A percentile compares a stretch with the other conserved stretches of the same genome.
These are phyloP conservation scores for Draba incana DNA, from an alignment of 345 rosid genomes.

Conservation along the genomic window DNA sequence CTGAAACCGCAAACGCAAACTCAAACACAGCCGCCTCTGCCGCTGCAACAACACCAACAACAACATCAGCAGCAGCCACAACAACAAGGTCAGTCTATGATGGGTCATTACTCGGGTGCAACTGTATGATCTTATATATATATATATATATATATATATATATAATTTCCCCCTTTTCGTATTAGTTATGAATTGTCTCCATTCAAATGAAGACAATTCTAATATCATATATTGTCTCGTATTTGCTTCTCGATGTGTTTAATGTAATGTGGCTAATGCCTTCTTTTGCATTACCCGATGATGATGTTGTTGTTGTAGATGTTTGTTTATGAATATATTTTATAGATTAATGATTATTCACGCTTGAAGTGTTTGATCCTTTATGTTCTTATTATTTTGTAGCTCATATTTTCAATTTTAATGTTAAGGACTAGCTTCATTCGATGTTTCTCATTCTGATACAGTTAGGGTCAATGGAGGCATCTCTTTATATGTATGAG, in stretches of 20 bases:
- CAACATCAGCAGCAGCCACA: constrained; percentile 33
- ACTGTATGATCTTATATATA: constrained; percentile 27
- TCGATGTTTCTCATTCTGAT: neutral
- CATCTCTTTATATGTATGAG: neutral
- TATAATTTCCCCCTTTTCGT: neutral
- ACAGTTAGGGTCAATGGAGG: constrained; percentile 27
- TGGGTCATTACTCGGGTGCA: constrained; percentile 43
- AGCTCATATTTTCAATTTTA: neutral
- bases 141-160: no score
- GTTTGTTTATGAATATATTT: constrained; percentile 25
- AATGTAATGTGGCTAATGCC: constrained; percentile 7
- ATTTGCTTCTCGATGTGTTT: constrained; percentile 24
- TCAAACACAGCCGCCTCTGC: constrained; percentile 31
- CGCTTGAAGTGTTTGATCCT: neutral
- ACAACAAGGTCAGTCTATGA: constrained; percentile 43
- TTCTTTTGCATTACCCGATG: constrained; percentile 1
- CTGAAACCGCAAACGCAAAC: constrained; percentile 29
- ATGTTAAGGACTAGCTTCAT: neutral
- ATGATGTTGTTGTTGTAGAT: constrained; percentile 35
- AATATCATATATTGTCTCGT: constrained; percentile 24
- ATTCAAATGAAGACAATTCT: no score
- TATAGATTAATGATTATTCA: constrained; percentile 12
- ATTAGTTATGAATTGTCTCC: no score
- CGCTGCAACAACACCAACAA: constrained; percentile 28
- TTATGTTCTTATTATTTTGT: neutral